Base-by-base conservation (phyloP, 345 rosid genomes). In the Kandelia obovata region DNA sequence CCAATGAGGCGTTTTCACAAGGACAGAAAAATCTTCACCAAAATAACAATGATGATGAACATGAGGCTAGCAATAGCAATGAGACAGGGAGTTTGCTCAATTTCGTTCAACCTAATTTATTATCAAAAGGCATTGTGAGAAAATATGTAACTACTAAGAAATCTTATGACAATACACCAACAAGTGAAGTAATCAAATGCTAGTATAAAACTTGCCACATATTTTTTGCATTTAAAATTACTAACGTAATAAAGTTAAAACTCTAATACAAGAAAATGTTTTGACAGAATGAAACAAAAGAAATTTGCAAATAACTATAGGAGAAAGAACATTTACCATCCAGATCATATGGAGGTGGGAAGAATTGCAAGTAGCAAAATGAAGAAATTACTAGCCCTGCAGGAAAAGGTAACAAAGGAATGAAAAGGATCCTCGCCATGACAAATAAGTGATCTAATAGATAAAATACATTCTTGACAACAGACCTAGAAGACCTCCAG, bases 341-440 rank as follows among this genome's bases (percentile, higher is more conserved):
- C 7, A 79, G 68, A 70, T 87, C 83, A 64, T 91, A 83, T 0
- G 92, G 97, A 4, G 88, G 88, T 3, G 91, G 95, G 56, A 87
- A 91, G 77, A 91, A 91, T 80, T 91, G 95, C 72, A 87, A 70
- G 80, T 91, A 91, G 72, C 97, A 91, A 76, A 91, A 83, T 47
- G 83, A 71, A 53, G 89, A 56, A 62, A 91, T 84, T 17, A 78
- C 75, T 17, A 84, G 78, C 67, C 98, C 96, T 90, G 81, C 31
- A 46, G 27, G 31, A 0, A 53, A 58, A 71, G 30, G 27, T 7
- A 27, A 53, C 34, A 72, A 72, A 53, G 25, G 61, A 72, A 39
- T 70, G 69, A 64, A n/a, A 62, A 61, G 37, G 19, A 51, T 60
- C 64, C 28, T 46, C 64, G 52, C 17, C 26, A 57, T 46, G 35